Evolutionary conservation across 2,329 filamentous ascomycete genomes (phyloP), one percentile per base, ranked within the genome.

Genomic region (Scedosporium aurantiacum): DNA sequence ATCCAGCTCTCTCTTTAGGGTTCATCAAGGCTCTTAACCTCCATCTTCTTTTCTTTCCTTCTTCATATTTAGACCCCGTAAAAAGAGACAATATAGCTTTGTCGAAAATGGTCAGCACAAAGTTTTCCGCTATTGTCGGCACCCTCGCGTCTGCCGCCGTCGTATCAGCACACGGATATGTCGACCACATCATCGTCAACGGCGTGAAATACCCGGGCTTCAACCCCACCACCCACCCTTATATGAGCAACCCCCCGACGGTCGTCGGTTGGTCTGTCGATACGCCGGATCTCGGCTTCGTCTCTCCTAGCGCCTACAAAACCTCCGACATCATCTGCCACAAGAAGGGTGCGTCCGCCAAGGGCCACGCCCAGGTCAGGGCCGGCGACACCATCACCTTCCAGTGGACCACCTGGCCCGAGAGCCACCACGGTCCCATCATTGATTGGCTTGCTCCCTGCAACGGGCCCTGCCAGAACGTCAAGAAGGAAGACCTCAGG

Each of bases 401-500:
- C 57, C 78, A 83, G 67, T 89, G 86, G 86, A 82, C 77, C 62
- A 74, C 75, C 14, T 89, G 86, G 86, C 85, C 86, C n/a, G 75
- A 80, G 10, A 80, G 77, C 61, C 79, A 89, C 74, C 78, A 85
- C 65, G 83, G 83, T 2, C 83, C 83, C 21, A 76, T 86, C 66
- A 77, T 85, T 65, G 79, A 79, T 69, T 86, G 86, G 74, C 73
- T 86, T 40, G 84, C 84, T 63, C 76, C 78, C 65, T 82, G 79
- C 72, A 65, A 63, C 32, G 79, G 77, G 23, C 79, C 84, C 68
- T 85, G 81, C 69, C 71, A 76, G 25, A 72, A 72, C 10, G 78
- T 80, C 60, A 77, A 80, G 71, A 80, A 82, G 72, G 70, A 70
- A 4, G 68, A 70, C 18, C 76, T 86, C 43, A 69, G 78, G 64